Evolutionary conservation across 2,329 filamentous ascomycete species (phyloP).

Genomic region (Lecanicillium sp.): DNA sequence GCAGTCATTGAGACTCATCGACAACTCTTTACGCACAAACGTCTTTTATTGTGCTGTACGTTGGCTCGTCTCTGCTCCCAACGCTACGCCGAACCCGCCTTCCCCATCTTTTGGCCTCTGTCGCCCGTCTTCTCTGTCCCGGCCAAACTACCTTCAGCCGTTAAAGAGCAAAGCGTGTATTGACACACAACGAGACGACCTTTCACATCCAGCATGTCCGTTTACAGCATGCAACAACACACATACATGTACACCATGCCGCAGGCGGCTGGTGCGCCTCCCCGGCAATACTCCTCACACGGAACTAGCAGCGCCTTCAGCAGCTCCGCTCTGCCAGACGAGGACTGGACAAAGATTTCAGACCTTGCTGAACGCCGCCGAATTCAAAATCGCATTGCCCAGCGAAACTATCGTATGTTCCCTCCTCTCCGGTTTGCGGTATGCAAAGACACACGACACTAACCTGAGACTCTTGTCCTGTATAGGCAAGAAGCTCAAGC

Average conservation of each 20-base stretch:
- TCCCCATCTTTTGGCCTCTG: background rate
- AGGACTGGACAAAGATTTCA: constrained; percentile 99
- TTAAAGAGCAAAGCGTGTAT: background rate
- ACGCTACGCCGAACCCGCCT: too few relatives aligned
- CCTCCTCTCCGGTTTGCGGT: background rate
- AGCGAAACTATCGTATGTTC: constrained; percentile 86
- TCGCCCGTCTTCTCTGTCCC: background rate
- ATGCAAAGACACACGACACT: background rate
- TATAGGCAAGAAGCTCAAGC: constrained; percentile 86
- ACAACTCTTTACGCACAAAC: too few relatives aligned
- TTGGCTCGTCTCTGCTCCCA: too few relatives aligned
- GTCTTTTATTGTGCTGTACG: too few relatives aligned
- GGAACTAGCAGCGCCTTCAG: constrained; percentile 92
- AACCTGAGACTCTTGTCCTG: constrained; percentile 2
- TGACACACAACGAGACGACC: background rate
- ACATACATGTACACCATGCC: constrained; percentile 34
- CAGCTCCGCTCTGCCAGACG: constrained; percentile 87
- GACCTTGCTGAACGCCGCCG: constrained; percentile 88
- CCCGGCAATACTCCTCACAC: constrained; percentile 63
- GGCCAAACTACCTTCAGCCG: background rate
- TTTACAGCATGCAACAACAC: constrained; percentile 9
- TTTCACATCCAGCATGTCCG: constrained; percentile 8
- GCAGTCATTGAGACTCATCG: background rate
- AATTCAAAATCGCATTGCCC: constrained; percentile 96
- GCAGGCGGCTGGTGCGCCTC: constrained; percentile 33